Conservation (phyloP, 2,329 filamentous ascomycete genomes). For the Pestalotiopsis sp. region DNA sequence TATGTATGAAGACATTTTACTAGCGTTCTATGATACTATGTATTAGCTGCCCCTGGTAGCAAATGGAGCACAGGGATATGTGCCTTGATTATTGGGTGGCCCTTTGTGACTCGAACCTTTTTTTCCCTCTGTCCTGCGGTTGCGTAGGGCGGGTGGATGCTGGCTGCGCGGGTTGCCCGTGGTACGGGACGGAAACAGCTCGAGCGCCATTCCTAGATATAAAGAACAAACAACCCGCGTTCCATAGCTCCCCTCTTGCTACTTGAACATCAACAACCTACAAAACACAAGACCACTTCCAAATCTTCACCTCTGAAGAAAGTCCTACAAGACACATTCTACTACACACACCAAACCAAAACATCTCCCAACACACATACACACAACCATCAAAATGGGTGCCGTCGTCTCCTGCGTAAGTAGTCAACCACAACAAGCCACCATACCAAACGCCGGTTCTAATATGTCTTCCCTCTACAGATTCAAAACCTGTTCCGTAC, state of each 20-base stretch:
- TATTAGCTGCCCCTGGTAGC: background rate
- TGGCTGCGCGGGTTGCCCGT: background rate
- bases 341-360: constrained; percentile 3
- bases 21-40: background rate
- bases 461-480: too few relatives aligned
- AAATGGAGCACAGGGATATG: background rate
- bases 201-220: background rate
- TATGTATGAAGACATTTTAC: background rate
- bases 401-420: constrained; percentile 83
- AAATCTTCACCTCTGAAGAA: background rate
- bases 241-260: background rate
- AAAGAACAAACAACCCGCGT: background rate
- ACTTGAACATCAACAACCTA: constrained; percentile 5
- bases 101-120: constrained; percentile 2
- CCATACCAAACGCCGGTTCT: too few relatives aligned
- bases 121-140: background rate
- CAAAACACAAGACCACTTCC: background rate
- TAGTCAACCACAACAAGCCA: constrained; percentile 12
- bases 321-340: background rate
- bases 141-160: too few relatives aligned
- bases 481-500: constrained; percentile 62
- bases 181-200: background rate
- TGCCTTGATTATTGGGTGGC: constrained; percentile 1
- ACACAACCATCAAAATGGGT: constrained; percentile 64
- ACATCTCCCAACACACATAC: constrained; percentile 12